phyloP scores from a whole-genome alignment of 1,139 yeast genomes.

The Protomyces gravidus region DNA sequence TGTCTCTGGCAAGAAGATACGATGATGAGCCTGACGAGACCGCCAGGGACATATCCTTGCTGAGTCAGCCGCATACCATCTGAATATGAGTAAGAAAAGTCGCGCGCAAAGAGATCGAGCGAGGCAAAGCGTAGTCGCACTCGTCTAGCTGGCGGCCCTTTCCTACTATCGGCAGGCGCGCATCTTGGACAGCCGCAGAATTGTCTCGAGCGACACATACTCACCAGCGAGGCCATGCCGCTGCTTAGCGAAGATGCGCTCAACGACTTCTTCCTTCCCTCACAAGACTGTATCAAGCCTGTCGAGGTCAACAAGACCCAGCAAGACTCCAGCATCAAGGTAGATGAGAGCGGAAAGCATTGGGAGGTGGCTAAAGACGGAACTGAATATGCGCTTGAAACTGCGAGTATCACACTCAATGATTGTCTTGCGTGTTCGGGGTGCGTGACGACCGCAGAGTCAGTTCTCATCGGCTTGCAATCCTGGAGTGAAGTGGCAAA shows the following conservation, averaged over 20 bases:
- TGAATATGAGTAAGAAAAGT: no score
- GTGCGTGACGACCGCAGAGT: slow-evolving; percentile 94
- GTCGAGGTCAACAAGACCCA: slow-evolving; percentile 39
- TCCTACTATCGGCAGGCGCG: no score
- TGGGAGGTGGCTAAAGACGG: slow-evolving; percentile 47
- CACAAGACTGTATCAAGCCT: slow-evolving; percentile 91
- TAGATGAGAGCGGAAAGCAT: slow-evolving; percentile 60
- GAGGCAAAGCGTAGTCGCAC: no score
- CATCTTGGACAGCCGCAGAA: no score
- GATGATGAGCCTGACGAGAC: no score
- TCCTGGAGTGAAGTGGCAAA: slow-evolving; percentile 73
- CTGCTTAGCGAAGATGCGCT: slow-evolving; percentile 38
- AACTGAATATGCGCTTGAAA: slow-evolving; percentile 51
- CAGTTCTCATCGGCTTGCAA: slow-evolving; percentile 83
- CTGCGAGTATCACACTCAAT: slow-evolving; percentile 82
- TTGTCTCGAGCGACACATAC: no score
- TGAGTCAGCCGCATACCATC: no score
- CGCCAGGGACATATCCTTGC: no score
- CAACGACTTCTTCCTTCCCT: slow-evolving; percentile 92
- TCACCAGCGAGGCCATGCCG: slow-evolving; percentile 3
- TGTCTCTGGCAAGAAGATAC: no score
- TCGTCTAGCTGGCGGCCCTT: no score
- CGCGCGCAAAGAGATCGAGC: no score
- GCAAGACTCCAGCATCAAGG: slow-evolving; percentile 57
- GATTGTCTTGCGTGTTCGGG: slow-evolving; percentile 98